Evolutionary conservation across 2,329 filamentous ascomycete species (phyloP).

Genomic region (Sclerotinia subarctica): DNA sequence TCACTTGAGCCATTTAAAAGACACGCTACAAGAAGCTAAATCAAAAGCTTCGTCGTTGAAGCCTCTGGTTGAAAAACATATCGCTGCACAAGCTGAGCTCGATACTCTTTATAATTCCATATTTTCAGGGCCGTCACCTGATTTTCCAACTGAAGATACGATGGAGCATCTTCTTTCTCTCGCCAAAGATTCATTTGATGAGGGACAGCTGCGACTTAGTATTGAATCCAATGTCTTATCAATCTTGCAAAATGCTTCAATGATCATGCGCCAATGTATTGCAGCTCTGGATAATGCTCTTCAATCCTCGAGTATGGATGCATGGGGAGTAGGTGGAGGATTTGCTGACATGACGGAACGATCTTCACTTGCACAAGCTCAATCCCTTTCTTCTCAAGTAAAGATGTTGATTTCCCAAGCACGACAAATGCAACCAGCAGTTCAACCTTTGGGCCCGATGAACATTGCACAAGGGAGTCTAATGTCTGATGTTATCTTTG

Average conservation of each 20-base stretch:
- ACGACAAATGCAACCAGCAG: constrained; percentile 40
- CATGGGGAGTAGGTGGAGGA: constrained; percentile 45
- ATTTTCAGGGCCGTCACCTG: constrained; percentile 51
- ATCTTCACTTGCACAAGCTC: constrained; percentile 49
- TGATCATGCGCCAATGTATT: constrained; percentile 40
- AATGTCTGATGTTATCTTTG: constrained; percentile 51
- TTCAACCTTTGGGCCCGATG: constrained; percentile 42
- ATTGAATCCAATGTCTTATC: constrained; percentile 43
- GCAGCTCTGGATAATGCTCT: constrained; percentile 44
- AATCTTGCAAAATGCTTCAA: constrained; percentile 42
- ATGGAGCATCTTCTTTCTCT: constrained; percentile 42
- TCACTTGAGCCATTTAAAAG: constrained; percentile 37
- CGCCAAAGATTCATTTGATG: constrained; percentile 41
- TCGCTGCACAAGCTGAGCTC: constrained; percentile 46
- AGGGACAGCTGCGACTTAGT: constrained; percentile 40
- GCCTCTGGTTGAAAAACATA: constrained; percentile 40
- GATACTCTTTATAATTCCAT: constrained; percentile 51
- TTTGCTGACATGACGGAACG: constrained; percentile 26
- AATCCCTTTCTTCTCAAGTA: constrained; percentile 50
- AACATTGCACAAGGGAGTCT: constrained; percentile 46
- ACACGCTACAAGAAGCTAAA: constrained; percentile 43
- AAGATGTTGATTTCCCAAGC: constrained; percentile 43
- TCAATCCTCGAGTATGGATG: constrained; percentile 44
- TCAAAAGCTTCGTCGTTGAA: constrained; percentile 41
- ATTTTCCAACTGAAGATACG: constrained; percentile 51